A percentile compares a stretch with the other conserved stretches of the same genome.
phyloP scores from a whole-genome alignment of 345 rosid species.

The Moringa oleifera region DNA sequence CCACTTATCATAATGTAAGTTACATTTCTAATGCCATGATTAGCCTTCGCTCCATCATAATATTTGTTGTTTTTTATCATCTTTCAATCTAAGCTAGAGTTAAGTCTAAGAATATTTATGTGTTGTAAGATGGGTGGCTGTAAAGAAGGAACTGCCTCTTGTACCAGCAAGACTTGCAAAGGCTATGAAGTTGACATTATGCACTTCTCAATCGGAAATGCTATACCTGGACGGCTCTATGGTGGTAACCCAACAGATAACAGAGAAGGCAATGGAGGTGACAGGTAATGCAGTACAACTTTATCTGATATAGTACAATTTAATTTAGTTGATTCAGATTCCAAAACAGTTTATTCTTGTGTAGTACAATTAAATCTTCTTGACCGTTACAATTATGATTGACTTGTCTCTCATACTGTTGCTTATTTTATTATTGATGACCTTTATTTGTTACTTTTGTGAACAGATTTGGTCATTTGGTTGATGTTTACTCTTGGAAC shows the following conservation, averaged over 20 bases:
- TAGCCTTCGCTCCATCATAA: not conserved
- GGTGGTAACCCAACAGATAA: constrained; percentile 84
- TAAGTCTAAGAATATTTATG: constrained; percentile 15
- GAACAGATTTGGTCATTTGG: constrained; percentile 83
- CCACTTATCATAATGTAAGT: constrained; percentile 84
- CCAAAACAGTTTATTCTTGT: constrained; percentile 10
- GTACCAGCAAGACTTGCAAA: constrained; percentile 86
- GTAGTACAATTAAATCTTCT: not conserved
- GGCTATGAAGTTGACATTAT: constrained; percentile 98
- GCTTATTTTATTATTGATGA: constrained; percentile 1
- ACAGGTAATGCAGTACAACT: constrained; percentile 51
- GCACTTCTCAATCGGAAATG: constrained; percentile 96
- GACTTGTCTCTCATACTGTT: not conserved
- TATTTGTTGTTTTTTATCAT: not conserved
- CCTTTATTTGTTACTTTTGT: not conserved
- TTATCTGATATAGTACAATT: constrained; percentile 22
- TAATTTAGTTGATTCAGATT: constrained; percentile 6
- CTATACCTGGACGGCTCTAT: constrained; percentile 94
- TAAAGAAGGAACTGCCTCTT: constrained; percentile 50
- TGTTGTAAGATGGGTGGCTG: constrained; percentile 90
- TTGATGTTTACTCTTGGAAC: constrained; percentile 84
- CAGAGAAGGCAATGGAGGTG: constrained; percentile 82
- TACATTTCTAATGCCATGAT: not conserved
- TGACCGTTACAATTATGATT: not conserved
- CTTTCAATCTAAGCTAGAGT: not conserved